Conservation (phyloP, 2,329 filamentous ascomycete species). For the Diaporthe velutina region DNA sequence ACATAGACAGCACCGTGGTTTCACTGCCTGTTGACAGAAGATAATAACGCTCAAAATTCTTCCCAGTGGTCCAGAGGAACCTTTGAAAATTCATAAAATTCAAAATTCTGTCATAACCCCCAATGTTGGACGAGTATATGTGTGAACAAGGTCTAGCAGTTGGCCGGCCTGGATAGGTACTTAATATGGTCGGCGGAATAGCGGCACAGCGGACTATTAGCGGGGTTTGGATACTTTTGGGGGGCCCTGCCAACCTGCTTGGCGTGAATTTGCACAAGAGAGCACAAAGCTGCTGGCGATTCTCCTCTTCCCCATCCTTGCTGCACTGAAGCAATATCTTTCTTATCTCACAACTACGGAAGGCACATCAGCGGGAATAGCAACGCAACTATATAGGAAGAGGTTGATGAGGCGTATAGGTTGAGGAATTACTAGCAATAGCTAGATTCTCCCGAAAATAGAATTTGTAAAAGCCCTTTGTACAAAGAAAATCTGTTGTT, state of each 20-base stretch:
- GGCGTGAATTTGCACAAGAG: no score
- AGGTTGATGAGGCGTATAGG: not conserved
- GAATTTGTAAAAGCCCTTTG: no score
- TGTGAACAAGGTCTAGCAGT: not conserved
- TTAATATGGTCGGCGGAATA: not conserved
- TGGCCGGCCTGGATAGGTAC: not conserved
- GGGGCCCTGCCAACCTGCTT: no score
- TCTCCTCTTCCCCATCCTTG: no score
- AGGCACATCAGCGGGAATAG: not conserved
- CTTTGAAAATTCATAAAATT: no score
- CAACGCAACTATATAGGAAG: not conserved
- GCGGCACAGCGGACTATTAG: no score
- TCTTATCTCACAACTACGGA: not conserved
- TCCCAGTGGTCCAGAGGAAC: no score
- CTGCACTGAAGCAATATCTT: not conserved
- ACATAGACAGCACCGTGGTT: not conserved
- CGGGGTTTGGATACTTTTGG: no score
- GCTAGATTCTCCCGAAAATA: not conserved
- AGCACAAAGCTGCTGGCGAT: no score
- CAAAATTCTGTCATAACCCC: no score
- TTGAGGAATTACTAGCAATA: not conserved
- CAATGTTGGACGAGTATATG: not conserved
- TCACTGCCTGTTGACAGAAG: no score
- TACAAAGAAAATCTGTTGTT: not conserved
- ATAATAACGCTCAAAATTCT: no score